Base-by-base conservation (phyloP, 108 stramenopile species). In the Ochromonas danica region DNA sequence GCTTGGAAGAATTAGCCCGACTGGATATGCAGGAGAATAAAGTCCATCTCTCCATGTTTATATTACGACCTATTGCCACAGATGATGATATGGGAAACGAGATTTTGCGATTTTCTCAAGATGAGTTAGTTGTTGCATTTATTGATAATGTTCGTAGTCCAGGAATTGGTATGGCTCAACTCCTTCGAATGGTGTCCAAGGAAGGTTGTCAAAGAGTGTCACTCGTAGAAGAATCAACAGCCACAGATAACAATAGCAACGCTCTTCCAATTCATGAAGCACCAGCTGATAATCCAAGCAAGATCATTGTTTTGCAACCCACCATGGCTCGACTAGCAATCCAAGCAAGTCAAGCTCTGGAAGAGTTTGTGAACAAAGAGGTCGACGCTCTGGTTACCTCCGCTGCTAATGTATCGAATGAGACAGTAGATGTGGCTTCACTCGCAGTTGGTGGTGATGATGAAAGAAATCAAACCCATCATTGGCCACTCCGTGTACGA, bases 401-500 rank as follows among this genome's bases (percentile, higher is more conserved):
- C 45, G 6, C 45, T 14, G 6, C 45, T 14, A 51, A 51, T 51
- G 6, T 22, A 51, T 6, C 45, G 14, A 51, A 51, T 51, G 22
- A 51, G 6, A 51, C 6, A 14, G 22, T 14, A 14, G 45, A 51
- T 51, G 45, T 51, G 22, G 14, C 22, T 14, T 51, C 45, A 14
- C n/a, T n/a, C n/a, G n/a, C n/a, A n/a, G n/a, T n/a, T n/a, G n/a
- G n/a, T n/a, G n/a, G n/a, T n/a, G n/a, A n/a, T n/a, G n/a, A n/a
- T n/a, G 45, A 51, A 51, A 22, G 6, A 14, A 51, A 51, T 51
- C 45, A 51, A 51, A 14, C 22, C 22, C 22, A 6, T 14, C 14
- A 51, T 14, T 14, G 22, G 22, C 45, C 45, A 22, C 6, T 14
- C 25, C 63, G 61, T 27, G 81, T 84, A 78, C 83, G 78, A 45